Evolutionary conservation across 148 eudicot genomes (phyloP).

Genomic region (Rhododendron kiyosumense): DNA sequence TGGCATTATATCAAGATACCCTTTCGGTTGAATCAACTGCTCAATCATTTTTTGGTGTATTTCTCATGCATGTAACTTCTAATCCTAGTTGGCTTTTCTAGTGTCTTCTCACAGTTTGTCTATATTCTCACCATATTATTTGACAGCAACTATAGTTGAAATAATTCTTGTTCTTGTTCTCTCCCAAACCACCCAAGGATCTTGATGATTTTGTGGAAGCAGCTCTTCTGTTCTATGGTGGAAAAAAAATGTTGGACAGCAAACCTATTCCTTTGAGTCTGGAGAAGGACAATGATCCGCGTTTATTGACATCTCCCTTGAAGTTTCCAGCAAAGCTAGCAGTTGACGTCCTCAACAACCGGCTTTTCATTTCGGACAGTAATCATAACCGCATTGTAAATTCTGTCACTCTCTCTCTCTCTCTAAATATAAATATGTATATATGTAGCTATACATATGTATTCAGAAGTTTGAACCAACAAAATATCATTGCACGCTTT

Average conservation of each 20-base stretch:
- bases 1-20: neutral
- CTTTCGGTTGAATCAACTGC: neutral
- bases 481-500: neutral
- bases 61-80: neutral
- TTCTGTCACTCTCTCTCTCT: slow-evolving; percentile 24
- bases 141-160: neutral
- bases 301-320: slow-evolving; percentile 74
- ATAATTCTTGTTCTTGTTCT: neutral
- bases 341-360: slow-evolving; percentile 70
- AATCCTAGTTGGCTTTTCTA: neutral
- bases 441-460: neutral
- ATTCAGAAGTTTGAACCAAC: neutral
- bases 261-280: slow-evolving; percentile 68
- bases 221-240: slow-evolving; percentile 74
- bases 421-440: neutral
- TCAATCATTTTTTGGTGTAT: neutral
- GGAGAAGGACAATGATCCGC: slow-evolving; percentile 94
- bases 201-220: slow-evolving; percentile 90
- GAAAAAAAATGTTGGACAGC: slow-evolving; percentile 55
- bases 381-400: slow-evolving; percentile 90
- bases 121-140: neutral
- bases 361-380: slow-evolving; percentile 96
- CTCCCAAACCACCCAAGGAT: slow-evolving; percentile 41
- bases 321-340: slow-evolving; percentile 98
- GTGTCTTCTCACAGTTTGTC: neutral